Base-by-base conservation (phyloP, 345 rosid genomes). In the Excoecaria agallocha region DNA sequence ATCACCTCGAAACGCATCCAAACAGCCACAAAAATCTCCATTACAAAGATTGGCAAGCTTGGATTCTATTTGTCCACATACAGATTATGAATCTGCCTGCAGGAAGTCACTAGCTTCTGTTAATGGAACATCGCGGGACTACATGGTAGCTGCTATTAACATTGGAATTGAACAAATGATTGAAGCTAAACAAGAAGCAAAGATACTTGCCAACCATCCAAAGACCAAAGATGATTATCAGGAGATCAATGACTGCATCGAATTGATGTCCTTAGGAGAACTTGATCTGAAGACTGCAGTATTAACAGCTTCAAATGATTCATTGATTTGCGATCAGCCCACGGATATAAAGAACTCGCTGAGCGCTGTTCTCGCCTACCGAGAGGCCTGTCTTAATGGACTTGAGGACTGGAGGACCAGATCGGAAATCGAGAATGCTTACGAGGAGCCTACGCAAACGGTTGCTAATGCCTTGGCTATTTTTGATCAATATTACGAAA, bases 301-400 rank as follows among this genome's bases (percentile, higher is more conserved):
- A 12, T 17, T 5, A 48, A 5, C 9, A 25, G 57, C 10, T 10
- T 49, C 70, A 22, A 13, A 66, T 20, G 11, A 25, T 0, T 62
- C 66, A 17, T 1, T 10, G 30, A 6, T 66, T 9, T 11, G 2
- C 3, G 13, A 48, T 12, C 6, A 45, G 12, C 6, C 70, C 15
- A 20, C 38, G 3, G 70, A 67, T 13, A 7, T 67, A 39, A 67
- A 67, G 41, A 67, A 67, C 38, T 46, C 57, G 56, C 15, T 67
- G 8, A 67, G 70, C 16, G 70, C 70, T 67, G 39, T 49, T 8
- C 20, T 48, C 49, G 54, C 70, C 1, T 67, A 67, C 52, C 70
- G 49, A 67, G 56, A 67, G 48, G 54, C 70, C 25, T 67, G 70
- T 19, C 39, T 16, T 2, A 41, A 67, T 5, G 70, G 41, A 49